These are phyloP conservation scores for Russula lepida DNA, from an alignment of 768 basidiomycete genomes.

Conservation along the genomic window DNA sequence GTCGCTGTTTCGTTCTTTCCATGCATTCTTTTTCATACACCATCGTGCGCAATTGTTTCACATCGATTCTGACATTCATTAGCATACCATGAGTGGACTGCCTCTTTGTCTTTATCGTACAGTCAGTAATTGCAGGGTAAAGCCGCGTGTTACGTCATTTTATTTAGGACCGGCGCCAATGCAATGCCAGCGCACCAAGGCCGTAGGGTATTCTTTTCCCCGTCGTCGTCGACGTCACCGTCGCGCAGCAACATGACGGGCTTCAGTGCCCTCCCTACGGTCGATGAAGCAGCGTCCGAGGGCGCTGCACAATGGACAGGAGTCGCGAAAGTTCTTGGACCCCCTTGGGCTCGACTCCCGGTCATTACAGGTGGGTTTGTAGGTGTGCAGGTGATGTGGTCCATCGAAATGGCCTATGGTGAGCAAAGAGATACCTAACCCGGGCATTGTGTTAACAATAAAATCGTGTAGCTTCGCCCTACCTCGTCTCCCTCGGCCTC, in stretches of 20 bases:
- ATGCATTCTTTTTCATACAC: neutral
- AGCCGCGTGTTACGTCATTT: conserved; percentile 1
- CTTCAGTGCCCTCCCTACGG: conserved; percentile 39
- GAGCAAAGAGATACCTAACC: neutral
- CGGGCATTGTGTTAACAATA: neutral
- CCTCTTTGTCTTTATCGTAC: neutral
- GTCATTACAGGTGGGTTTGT: conserved; percentile 69
- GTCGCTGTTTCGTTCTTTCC: neutral
- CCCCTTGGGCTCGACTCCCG: conserved; percentile 57
- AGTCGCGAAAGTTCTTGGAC: conserved; percentile 54
- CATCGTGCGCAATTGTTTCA: conserved; percentile 1
- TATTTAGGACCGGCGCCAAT: neutral
- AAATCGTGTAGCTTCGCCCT: conserved; percentile 58
- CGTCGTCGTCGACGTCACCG: neutral
- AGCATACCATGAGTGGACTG: neutral
- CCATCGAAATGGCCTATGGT: conserved; percentile 91
- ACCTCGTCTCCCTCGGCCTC: conserved; percentile 81
- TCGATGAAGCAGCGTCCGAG: conserved; percentile 35
- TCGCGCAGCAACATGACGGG: no score
- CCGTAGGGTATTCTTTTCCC: neutral
- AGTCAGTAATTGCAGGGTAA: neutral
- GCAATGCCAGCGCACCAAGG: neutral
- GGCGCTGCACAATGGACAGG: conserved; percentile 40
- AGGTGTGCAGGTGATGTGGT: conserved; percentile 88
- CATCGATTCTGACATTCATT: neutral